Conservation (phyloP, 306 rosid species). For the Adenanthera pavonina region DNA sequence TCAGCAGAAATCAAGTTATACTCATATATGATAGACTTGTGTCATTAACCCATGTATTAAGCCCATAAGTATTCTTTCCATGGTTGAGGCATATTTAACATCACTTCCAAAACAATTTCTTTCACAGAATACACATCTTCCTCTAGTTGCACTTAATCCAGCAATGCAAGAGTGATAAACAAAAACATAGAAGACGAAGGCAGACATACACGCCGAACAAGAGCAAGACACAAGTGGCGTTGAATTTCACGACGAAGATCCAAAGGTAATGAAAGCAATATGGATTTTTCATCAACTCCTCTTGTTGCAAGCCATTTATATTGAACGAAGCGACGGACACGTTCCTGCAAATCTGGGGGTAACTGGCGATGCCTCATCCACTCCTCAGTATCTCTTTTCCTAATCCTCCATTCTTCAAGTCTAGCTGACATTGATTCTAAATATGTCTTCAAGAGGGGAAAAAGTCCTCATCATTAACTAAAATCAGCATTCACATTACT, state of each 20-base stretch:
- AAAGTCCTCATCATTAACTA: constrained; percentile 17
- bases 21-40: neutral
- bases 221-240: constrained; percentile 80
- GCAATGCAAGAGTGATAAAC: neutral
- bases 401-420: constrained; percentile 89
- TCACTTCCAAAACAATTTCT: neutral
- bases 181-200: neutral
- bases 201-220: constrained; percentile 79
- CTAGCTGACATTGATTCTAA: constrained; percentile 77
- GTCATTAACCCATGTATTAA: neutral
- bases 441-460: constrained; percentile 60
- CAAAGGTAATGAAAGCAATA: constrained; percentile 65
- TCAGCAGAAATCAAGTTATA: neutral
- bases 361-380: constrained; percentile 97
- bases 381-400: constrained; percentile 82
- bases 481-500: constrained; percentile 33
- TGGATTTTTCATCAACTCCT: constrained; percentile 91
- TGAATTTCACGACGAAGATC: constrained; percentile 94
- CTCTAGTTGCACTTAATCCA: neutral
- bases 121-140: neutral
- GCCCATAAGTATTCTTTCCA: neutral
- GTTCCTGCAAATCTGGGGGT: constrained; percentile 73
- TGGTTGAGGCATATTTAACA: neutral
- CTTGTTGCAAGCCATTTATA: constrained; percentile 86
- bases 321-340: constrained; percentile 82